Base-by-base conservation (phyloP, 768 basidiomycete species). In the Amanita jacksonii region DNA sequence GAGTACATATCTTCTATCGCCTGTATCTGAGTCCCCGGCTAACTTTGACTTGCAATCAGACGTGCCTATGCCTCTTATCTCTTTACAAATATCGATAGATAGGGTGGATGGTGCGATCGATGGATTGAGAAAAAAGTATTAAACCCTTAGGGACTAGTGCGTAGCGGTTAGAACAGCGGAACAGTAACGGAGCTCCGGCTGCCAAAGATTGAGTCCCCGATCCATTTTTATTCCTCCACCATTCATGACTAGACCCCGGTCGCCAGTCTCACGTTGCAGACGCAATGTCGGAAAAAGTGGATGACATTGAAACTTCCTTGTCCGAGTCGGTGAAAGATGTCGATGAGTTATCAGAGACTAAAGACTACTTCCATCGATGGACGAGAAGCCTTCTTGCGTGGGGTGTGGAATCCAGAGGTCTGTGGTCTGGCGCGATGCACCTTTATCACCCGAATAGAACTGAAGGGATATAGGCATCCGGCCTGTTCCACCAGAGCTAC, bases 401-500 rank as follows among this genome's bases (percentile, higher is more conserved):
- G 44, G 63, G 64, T n/a, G 57, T 67, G 1, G 64, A 65, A 46
- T 51, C 58, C 12, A 53, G 64, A 60, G 65, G 64, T 62, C 20
- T 18, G 48, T 46, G 5, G 32, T 24, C 19, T n/a, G n/a, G n/a
- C n/a, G n/a, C n/a, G n/a, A n/a, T n/a, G n/a, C n/a, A n/a, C n/a
- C n/a, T n/a, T n/a, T n/a, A n/a, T n/a, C n/a, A n/a, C n/a, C n/a
- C n/a, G n/a, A n/a, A n/a, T n/a, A n/a, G n/a, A n/a, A n/a, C n/a
- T n/a, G n/a, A n/a, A n/a, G n/a, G n/a, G n/a, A n/a, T 40, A 20
- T 45, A 70, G 79, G 81, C 0, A 74, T 76, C 27, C 57, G 68
- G 19, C 83, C 82, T 8, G 76, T 81, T 0, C 64, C 73, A 2
- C 49, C 63, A 9, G 72, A 76, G 34, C 67, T 77, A 43, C 71